Evolutionary conservation across 305 asterid species (phyloP).

Genomic region (Fraxinus baroniana): DNA sequence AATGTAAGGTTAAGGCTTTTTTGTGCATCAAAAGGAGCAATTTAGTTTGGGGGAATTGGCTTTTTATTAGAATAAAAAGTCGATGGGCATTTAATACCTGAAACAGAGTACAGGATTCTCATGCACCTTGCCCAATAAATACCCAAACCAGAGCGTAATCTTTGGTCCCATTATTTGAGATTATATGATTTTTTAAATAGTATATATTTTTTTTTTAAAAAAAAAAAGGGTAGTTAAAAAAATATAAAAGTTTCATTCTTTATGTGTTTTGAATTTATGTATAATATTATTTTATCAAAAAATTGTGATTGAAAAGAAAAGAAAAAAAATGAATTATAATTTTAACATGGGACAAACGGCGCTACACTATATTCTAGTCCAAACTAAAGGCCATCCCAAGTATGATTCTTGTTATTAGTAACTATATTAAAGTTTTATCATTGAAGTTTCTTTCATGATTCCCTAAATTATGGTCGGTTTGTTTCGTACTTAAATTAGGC

Average conservation of each 20-base stretch:
- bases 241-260: too few relatives aligned
- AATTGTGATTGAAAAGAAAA: too few relatives aligned
- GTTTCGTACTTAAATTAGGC: too few relatives aligned
- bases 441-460: background rate
- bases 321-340: too few relatives aligned
- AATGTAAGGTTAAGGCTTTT: slow-evolving; percentile 28
- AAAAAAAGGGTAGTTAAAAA: too few relatives aligned
- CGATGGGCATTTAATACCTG: slow-evolving; percentile 28
- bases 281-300: too few relatives aligned
- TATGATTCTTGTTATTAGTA: background rate
- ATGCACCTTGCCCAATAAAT: background rate
- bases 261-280: too few relatives aligned
- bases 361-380: background rate
- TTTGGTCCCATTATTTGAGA: too few relatives aligned
- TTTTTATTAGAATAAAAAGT: slow-evolving; percentile 31
- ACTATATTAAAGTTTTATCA: background rate
- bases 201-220: too few relatives aligned
- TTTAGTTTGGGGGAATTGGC: slow-evolving; percentile 32
- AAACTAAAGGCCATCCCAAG: background rate
- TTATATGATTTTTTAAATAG: too few relatives aligned
- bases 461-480: background rate
- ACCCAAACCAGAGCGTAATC: too few relatives aligned
- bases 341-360: too few relatives aligned
- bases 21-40: slow-evolving; percentile 68
- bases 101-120: background rate